Base-by-base conservation (phyloP, 139 green algal species). In the Picochlorum sp. region DNA sequence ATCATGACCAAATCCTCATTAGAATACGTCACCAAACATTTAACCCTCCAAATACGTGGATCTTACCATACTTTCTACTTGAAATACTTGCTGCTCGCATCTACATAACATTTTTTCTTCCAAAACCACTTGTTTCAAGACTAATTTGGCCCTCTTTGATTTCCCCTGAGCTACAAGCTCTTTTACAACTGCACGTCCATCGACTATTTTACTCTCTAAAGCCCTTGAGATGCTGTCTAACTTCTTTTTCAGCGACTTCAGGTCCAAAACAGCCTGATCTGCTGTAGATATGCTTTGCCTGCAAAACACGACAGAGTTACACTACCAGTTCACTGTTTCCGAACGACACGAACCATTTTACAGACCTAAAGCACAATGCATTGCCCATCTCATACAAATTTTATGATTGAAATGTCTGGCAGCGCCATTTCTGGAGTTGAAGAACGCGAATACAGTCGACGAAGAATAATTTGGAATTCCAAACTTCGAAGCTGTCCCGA, bases 161-260 rank as follows among this genome's bases (percentile, higher is more conserved):
- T 65, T 61, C 6, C 69, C 58, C 56, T 74, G 59, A 1, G 34
- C 54, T 15, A 85, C 56, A 57, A 88, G 69, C 58, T 73, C 49
- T 4, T 54, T 57, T 1, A 76, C 81, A 11, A 85, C 64, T 44
- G 71, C 63, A 26, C 21, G 45, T 26, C 85, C 75, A 2, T 58
- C 68, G 13, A 76, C 79, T 15, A 85, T 74, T 8, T 69, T 65
- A 10, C 20, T 54, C n/a, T 81, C 74, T 37, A 89, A 46, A 74
- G 81, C 71, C 13, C 13, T 50, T 65, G 28, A 10, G 51, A 34
- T 11, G 32, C 4, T 21, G 16, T 80, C 75, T n/a, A 94, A 59
- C 64, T 90, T 87, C 21, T 78, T 80, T 4, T 78, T 65, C 54
- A 93, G 87, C 2, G 80, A 80, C 60, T 90, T 92, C 3, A 94